Conservation (phyloP, 768 basidiomycete species). For the Boletus rufocinnamomeus region DNA sequence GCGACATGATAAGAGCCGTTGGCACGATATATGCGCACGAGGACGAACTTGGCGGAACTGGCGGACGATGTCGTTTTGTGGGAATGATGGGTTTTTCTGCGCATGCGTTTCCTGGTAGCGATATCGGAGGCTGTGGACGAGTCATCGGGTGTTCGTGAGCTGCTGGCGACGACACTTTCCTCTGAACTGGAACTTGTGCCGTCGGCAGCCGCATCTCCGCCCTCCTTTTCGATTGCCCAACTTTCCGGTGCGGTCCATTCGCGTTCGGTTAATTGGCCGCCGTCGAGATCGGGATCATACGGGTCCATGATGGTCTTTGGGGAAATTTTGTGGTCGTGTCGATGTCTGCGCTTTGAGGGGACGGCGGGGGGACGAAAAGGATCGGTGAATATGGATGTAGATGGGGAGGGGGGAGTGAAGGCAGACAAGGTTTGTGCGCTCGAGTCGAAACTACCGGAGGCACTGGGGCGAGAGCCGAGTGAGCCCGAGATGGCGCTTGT, state of each 20-base stretch:
- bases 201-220: slow-evolving; percentile 37
- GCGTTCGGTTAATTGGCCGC: slow-evolving; percentile 27
- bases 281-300: slow-evolving; percentile 12
- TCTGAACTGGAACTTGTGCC: slow-evolving; percentile 46
- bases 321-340: slow-evolving; percentile 47
- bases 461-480: slow-evolving; percentile 20
- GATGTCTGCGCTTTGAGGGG: slow-evolving; percentile 25
- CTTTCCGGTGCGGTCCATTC: slow-evolving; percentile 75
- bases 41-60: slow-evolving; percentile 39
- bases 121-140: slow-evolving; percentile 15
- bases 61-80: slow-evolving; percentile 20
- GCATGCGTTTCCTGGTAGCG: slow-evolving; percentile 22
- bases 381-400: slow-evolving; percentile 36
- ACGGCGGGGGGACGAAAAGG: slow-evolving; percentile 35
- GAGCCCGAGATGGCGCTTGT: slow-evolving; percentile 11
- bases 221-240: slow-evolving; percentile 66
- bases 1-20: slow-evolving; percentile 75
- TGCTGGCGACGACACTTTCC: slow-evolving; percentile 26
- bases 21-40: slow-evolving; percentile 75
- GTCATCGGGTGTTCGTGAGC: slow-evolving; percentile 20
- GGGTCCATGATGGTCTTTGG: slow-evolving; percentile 44
- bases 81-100: slow-evolving; percentile 27
- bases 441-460: slow-evolving; percentile 21
- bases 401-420: slow-evolving; percentile 41
- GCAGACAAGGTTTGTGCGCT: slow-evolving; percentile 43